A percentile compares a stretch with the other conserved stretches of the same genome.
phyloP scores from a whole-genome alignment of 371 early-diverging fungal species.

The Apophysomyces trapeziformis region DNA sequence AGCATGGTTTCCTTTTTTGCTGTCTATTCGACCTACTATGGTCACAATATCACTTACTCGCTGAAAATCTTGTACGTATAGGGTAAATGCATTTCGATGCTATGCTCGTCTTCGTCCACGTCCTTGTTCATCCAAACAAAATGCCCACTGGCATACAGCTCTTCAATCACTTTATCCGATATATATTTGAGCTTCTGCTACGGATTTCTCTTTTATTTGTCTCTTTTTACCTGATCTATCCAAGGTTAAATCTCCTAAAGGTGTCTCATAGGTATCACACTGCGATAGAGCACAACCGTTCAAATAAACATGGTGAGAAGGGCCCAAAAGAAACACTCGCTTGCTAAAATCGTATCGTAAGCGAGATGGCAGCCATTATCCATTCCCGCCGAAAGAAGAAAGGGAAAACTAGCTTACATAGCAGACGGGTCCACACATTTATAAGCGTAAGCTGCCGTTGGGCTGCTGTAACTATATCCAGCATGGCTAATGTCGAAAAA shows the following conservation, averaged over 20 bases:
- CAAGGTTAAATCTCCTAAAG: slow-evolving; percentile 79
- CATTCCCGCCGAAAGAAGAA: background rate
- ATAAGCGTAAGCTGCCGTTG: slow-evolving; percentile 90
- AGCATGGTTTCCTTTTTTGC: background rate
- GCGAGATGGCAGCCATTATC: background rate
- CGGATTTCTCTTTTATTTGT: background rate
- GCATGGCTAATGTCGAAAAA: slow-evolving; percentile 71
- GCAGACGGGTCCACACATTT: slow-evolving; percentile 62
- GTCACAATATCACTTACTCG: slow-evolving; percentile 40
- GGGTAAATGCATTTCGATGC: slow-evolving; percentile 96
- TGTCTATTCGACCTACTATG: background rate
- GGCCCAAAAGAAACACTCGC: slow-evolving; percentile 90
- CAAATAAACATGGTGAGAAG: slow-evolving; percentile 90
- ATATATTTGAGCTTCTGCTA: background rate
- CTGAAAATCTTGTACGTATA: slow-evolving; percentile 80
- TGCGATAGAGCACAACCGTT: slow-evolving; percentile 78
- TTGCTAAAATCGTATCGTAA: slow-evolving; percentile 44
- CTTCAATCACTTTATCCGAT: slow-evolving; percentile 52
- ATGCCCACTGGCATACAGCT: slow-evolving; percentile 61
- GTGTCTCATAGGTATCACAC: slow-evolving; percentile 80
- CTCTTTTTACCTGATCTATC: slow-evolving; percentile 60
- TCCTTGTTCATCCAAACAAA: slow-evolving; percentile 67
- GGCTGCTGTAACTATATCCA: slow-evolving; percentile 88
- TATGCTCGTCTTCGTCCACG: slow-evolving; percentile 92
- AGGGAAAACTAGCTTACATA: slow-evolving; percentile 50